Evolutionary conservation across 352 stramenopile species (phyloP).

Genomic region (Phytophthora megakarya): DNA sequence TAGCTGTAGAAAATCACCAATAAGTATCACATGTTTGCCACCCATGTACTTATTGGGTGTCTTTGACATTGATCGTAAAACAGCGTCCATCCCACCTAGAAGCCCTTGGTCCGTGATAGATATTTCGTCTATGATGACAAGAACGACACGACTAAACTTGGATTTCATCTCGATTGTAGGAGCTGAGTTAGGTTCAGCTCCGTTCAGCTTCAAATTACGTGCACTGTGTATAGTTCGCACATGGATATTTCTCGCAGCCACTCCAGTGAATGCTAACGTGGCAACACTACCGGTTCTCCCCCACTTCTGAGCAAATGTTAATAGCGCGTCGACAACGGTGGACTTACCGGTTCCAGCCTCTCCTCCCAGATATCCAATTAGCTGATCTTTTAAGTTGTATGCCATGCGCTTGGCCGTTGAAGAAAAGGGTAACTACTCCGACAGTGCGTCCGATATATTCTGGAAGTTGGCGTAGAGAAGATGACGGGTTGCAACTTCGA

Average conservation of each 20-base stretch:
- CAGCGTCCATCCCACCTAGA: slow-evolving; percentile 18
- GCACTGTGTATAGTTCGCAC: background rate
- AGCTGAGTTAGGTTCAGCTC: background rate
- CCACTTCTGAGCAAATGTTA: background rate
- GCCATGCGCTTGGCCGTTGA: no score
- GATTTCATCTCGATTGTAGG: slow-evolving; percentile 25
- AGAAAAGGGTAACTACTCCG: no score
- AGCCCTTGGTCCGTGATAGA: slow-evolving; percentile 33
- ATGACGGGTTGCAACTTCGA: no score
- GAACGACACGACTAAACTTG: slow-evolving; percentile 10
- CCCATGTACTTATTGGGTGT: slow-evolving; percentile 19
- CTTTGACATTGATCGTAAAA: slow-evolving; percentile 5
- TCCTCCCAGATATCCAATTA: slow-evolving; percentile 13
- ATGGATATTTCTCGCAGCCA: no score
- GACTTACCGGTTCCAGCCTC: slow-evolving; percentile 14
- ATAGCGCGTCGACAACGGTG: slow-evolving; percentile 1
- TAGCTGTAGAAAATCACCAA: slow-evolving; percentile 34
- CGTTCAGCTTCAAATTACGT: background rate
- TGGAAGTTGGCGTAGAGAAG: no score
- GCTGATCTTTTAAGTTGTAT: slow-evolving; percentile 1
- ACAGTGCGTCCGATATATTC: no score
- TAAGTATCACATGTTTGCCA: slow-evolving; percentile 27
- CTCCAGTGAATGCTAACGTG: background rate
- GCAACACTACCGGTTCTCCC: background rate
- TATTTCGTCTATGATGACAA: slow-evolving; percentile 38